Evolutionary conservation across 2,329 filamentous ascomycete species (phyloP).

Genomic region (Chaetomiaceae sp.): DNA sequence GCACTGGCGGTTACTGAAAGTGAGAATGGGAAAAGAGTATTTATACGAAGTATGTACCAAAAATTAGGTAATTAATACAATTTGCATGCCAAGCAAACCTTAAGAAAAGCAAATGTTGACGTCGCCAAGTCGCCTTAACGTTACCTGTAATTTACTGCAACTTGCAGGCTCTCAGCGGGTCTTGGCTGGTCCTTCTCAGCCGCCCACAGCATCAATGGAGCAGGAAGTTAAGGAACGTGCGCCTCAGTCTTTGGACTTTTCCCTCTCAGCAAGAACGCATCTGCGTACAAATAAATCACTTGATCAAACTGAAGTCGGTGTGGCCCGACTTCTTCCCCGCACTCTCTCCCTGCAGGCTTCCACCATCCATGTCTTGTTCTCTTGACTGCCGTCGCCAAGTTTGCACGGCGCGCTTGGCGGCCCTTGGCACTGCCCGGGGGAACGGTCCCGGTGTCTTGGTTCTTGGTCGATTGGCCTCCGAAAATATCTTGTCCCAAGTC

Average conservation of each 20-base stretch:
- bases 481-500: constrained; percentile 9
- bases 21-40: too few species aligned
- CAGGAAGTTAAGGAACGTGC: too few species aligned
- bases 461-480: constrained; percentile 8
- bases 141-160: too few species aligned
- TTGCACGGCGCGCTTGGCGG: constrained; percentile 15
- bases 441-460: constrained; percentile 15
- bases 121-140: constrained; percentile 6
- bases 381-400: constrained; percentile 21
- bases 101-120: constrained; percentile 4
- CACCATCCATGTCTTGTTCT: constrained; percentile 3
- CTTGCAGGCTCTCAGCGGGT: too few species aligned
- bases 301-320: background rate
- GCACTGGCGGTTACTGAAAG: too few species aligned
- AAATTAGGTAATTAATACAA: too few species aligned
- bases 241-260: background rate
- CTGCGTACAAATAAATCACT: background rate
- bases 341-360: background rate
- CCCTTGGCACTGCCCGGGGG: constrained; percentile 12
- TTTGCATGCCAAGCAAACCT: too few species aligned
- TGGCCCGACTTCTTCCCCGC: background rate
- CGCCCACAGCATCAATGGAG: background rate
- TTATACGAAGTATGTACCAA: too few species aligned
- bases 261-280: background rate
- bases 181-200: background rate